Percentiles rank a stretch among this genome's conserved stretches.
These are phyloP conservation scores for Thozetella sp. DNA, from an alignment of 495 filamentous ascomycete species.

Conservation along the genomic window DNA sequence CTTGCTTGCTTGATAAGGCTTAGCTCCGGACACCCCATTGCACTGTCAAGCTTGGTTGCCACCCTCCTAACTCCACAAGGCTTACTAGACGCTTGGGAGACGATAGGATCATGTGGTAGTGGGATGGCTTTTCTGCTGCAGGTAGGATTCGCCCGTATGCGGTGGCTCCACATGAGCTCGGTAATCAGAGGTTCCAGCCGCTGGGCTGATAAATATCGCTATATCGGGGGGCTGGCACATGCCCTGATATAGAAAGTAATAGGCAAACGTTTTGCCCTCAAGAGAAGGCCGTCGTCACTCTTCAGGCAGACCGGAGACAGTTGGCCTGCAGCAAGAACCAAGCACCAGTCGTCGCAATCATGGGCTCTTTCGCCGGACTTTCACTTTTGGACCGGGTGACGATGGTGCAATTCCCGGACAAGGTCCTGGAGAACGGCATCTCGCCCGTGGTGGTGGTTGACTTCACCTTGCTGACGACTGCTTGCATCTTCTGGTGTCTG, in stretches of 20 bases:
- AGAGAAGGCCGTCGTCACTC: background rate
- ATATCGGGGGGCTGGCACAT: background rate
- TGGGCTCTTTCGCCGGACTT: background rate
- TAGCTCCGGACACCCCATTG: background rate
- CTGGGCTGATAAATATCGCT: background rate
- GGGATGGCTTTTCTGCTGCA: background rate
- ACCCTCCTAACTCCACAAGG: background rate
- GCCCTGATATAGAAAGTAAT: background rate
- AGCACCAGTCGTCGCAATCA: background rate
- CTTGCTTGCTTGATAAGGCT: background rate
- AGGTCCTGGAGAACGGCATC: background rate
- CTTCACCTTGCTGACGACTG: background rate
- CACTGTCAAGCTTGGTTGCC: background rate
- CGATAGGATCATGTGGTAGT: background rate
- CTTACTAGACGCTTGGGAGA: background rate
- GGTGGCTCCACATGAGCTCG: background rate
- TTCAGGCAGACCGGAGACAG: background rate
- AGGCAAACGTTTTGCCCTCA: background rate
- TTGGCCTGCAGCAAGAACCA: background rate
- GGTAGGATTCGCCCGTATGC: background rate
- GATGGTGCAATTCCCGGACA: background rate
- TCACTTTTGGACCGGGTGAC: background rate
- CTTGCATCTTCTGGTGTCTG: background rate
- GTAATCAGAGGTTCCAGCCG: background rate
- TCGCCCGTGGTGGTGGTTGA: background rate